Conservation (phyloP, 139 green algal species). For the Micromonas commoda region DNA sequence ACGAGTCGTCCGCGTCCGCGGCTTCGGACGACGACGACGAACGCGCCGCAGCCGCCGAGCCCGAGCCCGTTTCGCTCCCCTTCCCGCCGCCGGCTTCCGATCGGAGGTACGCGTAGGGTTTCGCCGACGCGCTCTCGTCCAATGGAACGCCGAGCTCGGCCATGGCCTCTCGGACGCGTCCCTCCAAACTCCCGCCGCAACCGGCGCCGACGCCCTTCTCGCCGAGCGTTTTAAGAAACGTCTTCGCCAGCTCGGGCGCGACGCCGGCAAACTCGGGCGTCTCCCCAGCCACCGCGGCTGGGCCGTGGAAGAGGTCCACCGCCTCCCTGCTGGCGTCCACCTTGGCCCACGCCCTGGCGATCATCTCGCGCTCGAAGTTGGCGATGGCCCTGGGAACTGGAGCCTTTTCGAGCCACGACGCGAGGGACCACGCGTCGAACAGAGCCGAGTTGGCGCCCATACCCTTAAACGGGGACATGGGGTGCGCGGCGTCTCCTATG, state of each 20-base stretch:
- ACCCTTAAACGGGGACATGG: slow-evolving; percentile 30
- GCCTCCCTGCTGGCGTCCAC: slow-evolving; percentile 5
- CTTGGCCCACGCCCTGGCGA: not conserved
- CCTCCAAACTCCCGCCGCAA: not conserved
- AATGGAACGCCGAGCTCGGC: not conserved
- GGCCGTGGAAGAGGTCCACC: slow-evolving; percentile 16
- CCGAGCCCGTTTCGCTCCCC: not conserved
- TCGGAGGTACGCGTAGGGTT: slow-evolving; percentile 5
- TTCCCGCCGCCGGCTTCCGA: too few relatives aligned
- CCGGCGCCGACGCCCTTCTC: not conserved
- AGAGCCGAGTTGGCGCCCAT: slow-evolving; percentile 25
- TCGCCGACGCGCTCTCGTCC: too few relatives aligned
- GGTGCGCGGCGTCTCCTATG: slow-evolving; percentile 27
- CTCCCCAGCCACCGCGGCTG: not conserved
- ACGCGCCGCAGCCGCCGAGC: not conserved
- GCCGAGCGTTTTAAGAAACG: not conserved
- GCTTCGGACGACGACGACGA: not conserved
- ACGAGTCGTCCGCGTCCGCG: not conserved
- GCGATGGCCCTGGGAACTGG: slow-evolving; percentile 12
- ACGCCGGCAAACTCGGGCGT: slow-evolving; percentile 9
- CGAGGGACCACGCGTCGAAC: slow-evolving; percentile 18
- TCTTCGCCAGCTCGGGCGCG: not conserved
- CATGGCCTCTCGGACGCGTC: not conserved
- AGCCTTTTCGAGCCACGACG: slow-evolving; percentile 8
- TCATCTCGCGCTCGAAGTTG: slow-evolving; percentile 23